A percentile compares a stretch with the other conserved stretches of the same genome.
These are phyloP conservation scores for Grifola frondosa DNA, from an alignment of 1,284 basidiomycete species.

Conservation along the genomic window DNA sequence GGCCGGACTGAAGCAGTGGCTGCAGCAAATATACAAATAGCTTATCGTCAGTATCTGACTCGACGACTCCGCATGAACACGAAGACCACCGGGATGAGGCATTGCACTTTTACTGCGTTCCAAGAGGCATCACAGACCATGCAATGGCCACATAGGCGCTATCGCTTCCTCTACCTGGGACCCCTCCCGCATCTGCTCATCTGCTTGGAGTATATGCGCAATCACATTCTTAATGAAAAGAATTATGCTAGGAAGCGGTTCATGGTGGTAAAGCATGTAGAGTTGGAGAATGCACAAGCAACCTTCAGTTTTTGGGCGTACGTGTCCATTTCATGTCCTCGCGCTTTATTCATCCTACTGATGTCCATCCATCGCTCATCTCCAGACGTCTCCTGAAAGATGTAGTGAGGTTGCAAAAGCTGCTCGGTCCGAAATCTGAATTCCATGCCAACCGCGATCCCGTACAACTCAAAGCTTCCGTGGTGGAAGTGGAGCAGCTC, in stretches of 20 bases:
- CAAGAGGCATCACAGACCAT: constrained; percentile 30
- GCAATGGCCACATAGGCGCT: constrained; percentile 35
- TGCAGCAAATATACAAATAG: constrained; percentile 30
- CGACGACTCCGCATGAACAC: constrained; percentile 14
- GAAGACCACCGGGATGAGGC: constrained; percentile 4
- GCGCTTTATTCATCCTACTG: neutral
- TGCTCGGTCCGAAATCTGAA: constrained; percentile 16
- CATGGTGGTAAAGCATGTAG: constrained; percentile 26
- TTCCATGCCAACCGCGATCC: constrained; percentile 22
- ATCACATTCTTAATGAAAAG: constrained; percentile 33
- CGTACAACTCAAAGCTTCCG: constrained; percentile 14
- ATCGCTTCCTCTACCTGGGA: constrained; percentile 47
- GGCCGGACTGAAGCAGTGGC: constrained; percentile 29
- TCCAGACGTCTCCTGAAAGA: constrained; percentile 16
- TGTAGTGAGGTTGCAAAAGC: constrained; percentile 13
- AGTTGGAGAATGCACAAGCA: constrained; percentile 36
- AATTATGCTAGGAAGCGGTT: constrained; percentile 34
- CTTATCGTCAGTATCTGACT: constrained; percentile 31
- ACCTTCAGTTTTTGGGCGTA: constrained; percentile 27
- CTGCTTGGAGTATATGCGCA: constrained; percentile 40
- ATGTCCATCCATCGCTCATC: neutral
- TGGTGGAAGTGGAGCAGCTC: constrained; percentile 7
- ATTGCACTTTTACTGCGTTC: constrained; percentile 25
- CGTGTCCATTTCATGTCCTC: too few species aligned
- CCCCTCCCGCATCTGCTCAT: constrained; percentile 49